Evolutionary conservation across 768 basidiomycete species (phyloP), one percentile per base, ranked within the genome.

Genomic region (Tricholoma furcatifolium): DNA sequence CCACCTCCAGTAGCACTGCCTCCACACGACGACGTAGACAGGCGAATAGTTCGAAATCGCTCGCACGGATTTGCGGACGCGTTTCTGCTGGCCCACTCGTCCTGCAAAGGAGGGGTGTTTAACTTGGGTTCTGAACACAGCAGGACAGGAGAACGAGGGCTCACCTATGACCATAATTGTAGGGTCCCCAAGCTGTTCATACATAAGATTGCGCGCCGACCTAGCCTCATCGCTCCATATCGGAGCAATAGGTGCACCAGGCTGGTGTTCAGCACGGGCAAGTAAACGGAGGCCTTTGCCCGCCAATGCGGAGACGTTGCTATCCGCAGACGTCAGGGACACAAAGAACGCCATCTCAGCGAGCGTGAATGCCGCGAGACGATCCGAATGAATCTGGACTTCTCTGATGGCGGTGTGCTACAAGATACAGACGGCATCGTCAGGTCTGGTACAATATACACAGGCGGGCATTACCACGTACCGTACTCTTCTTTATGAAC

Each of bases 1-100:
- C 89, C 90, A 93, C 43, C 89, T 75, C 72, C 79, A 85, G 65
- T 86, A 92, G 55, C 83, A 86, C 62, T 93, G 91, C 57, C 86
- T 77, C 91, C 91, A 94, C 2, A 90, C 85, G 0, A 87, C 88
- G 18, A 88, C 72, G 47, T 90, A 82, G n/a, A 82, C 78, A 1
- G 83, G 79, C 27, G 80, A 79, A 12, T 87, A 82, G 24, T 79
- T 80, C 1, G 82, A 77, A 42, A 91, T 75, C 48, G 81, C 64
- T 6, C 88, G 80, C 46, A 92, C 66, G 21, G 90, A 70, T 65
- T 84, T 87, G 14, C 92, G 77, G 24, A 91, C 79, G 2, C 91
- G 82, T 66, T 88, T 92, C 70, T 93, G 91, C 64, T 89, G 82
- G 3, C 81, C 85, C 39, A 88, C 75, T 23, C 92, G 88, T 31